Percentiles rank a stretch among this genome's conserved stretches.
These are phyloP conservation scores for Saturnispora gosingensis DNA, from an alignment of 805 yeast species.

Conservation along the genomic window DNA sequence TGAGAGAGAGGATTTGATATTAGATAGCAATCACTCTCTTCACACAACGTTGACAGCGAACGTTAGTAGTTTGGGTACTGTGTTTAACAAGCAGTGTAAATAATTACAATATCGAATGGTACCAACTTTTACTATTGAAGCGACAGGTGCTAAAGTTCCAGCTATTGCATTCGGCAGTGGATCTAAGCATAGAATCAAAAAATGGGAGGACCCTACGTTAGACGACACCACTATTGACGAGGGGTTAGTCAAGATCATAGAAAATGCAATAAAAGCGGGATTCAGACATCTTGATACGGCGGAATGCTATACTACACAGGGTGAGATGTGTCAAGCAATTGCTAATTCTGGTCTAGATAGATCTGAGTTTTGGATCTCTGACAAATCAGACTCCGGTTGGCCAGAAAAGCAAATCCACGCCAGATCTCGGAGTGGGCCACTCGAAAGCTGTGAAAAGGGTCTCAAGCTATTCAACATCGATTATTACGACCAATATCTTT, in stretches of 20 bases:
- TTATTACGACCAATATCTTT: constrained; percentile 51
- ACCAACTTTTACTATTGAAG: constrained; percentile 21
- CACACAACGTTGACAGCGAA: background rate
- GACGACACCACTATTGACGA: constrained; percentile 22
- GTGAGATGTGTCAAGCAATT: constrained; percentile 50
- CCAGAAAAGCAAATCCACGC: constrained; percentile 13
- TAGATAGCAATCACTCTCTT: background rate
- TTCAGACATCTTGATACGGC: constrained; percentile 61
- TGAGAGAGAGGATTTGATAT: no score
- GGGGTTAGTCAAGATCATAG: constrained; percentile 37
- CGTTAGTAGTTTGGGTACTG: background rate
- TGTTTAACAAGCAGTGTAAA: background rate
- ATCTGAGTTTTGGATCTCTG: constrained; percentile 48
- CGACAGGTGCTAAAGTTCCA: constrained; percentile 28
- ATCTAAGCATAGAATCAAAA: constrained; percentile 41
- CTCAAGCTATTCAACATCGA: constrained; percentile 40
- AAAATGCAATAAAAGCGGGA: constrained; percentile 40
- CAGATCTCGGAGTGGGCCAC: constrained; percentile 31
- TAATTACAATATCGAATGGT: background rate
- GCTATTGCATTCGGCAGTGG: constrained; percentile 49
- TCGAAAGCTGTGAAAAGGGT: constrained; percentile 37
- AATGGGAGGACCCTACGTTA: constrained; percentile 20
- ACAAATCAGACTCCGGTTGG: constrained; percentile 43
- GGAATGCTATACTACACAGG: constrained; percentile 53
- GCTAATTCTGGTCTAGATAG: constrained; percentile 34